These are phyloP conservation scores for Colletotrichum musicola DNA, from an alignment of 2,329 filamentous ascomycete species.

Conservation along the genomic window DNA sequence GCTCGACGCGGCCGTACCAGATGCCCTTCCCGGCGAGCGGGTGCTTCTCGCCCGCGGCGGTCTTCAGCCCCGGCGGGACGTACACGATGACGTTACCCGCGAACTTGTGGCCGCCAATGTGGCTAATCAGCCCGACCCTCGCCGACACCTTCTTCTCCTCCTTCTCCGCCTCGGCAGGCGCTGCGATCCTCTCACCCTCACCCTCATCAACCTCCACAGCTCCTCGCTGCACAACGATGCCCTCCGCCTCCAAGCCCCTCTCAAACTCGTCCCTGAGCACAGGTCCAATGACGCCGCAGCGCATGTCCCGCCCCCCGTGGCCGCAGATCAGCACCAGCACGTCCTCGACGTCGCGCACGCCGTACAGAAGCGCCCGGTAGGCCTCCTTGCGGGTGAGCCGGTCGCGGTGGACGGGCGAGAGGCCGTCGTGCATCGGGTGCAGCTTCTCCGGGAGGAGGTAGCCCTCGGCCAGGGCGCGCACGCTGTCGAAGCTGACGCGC, in stretches of 20 bases:
- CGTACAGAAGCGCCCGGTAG: conserved; percentile 64
- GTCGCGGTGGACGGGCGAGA: conserved; percentile 70
- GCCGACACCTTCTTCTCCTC: conserved; percentile 55
- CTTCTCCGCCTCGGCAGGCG: conserved; percentile 34
- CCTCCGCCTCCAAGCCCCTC: conserved; percentile 63
- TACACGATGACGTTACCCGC: conserved; percentile 89
- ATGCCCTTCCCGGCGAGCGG: conserved; percentile 78
- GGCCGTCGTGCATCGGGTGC: conserved; percentile 70
- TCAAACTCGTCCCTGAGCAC: conserved; percentile 79
- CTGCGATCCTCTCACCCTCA: conserved; percentile 33
- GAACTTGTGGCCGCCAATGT: conserved; percentile 88
- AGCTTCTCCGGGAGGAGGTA: conserved; percentile 74
- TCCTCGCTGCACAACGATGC: conserved; percentile 61
- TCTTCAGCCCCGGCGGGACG: conserved; percentile 69
- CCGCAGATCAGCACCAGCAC: conserved; percentile 89
- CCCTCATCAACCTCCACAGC: conserved; percentile 54
- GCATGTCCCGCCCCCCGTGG: conserved; percentile 82
- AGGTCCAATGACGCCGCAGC: conserved; percentile 86
- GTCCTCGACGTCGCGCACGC: conserved; percentile 73
- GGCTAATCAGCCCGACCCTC: conserved; percentile 78
- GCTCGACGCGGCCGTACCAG: conserved; percentile 86
- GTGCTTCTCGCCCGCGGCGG: conserved; percentile 59
- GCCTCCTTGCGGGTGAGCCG: conserved; percentile 63
- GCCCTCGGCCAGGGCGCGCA: conserved; percentile 71
- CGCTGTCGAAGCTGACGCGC: conserved; percentile 67